Percentiles rank a stretch among this genome's conserved stretches.
These are phyloP conservation scores for Neostapfia colusana DNA, from an alignment of 176 grass and related monocot species.

Conservation along the genomic window DNA sequence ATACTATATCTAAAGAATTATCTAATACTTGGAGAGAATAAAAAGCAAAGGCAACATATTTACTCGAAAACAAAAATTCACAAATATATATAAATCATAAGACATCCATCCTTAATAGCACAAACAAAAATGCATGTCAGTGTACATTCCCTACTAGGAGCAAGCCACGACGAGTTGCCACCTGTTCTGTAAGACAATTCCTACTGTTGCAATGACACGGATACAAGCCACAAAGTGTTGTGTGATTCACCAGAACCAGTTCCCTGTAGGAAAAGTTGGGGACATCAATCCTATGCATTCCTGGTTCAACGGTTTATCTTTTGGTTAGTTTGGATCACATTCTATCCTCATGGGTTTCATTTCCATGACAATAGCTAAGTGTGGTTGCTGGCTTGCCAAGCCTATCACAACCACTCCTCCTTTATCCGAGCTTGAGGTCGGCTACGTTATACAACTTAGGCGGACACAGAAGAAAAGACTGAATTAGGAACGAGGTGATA, in stretches of 20 bases:
- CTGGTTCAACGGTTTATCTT: background rate
- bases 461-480: no score
- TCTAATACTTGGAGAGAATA: background rate
- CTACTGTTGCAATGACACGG: background rate
- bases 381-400: no score
- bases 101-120: background rate
- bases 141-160: background rate
- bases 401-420: no score
- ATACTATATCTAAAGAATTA: background rate
- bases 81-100: background rate
- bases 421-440: no score
- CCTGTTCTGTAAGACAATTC: background rate
- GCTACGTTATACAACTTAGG: no score
- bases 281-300: background rate
- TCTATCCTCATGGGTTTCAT: background rate
- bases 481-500: no score
- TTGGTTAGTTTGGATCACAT: background rate
- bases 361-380: no score
- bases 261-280: background rate
- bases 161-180: background rate
- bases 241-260: background rate
- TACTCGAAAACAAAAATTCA: background rate
- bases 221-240: background rate
- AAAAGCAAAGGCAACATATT: background rate
- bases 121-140: background rate